A percentile compares a stretch with the other conserved stretches of the same genome.
Conservation (phyloP, 768 basidiomycete species). For the Serendipita sp. region DNA sequence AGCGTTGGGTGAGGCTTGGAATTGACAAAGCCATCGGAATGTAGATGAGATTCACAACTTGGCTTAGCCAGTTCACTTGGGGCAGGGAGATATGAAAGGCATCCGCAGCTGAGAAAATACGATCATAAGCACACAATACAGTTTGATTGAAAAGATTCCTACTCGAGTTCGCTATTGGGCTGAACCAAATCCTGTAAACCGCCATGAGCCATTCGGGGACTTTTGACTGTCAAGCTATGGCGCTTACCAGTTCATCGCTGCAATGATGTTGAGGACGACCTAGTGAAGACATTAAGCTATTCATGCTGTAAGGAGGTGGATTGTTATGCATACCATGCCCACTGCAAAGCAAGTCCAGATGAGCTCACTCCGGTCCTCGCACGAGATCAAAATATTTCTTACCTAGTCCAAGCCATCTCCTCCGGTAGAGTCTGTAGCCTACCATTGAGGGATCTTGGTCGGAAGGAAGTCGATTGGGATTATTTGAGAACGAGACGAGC, state of each 20-base stretch:
- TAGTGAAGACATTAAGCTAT: background rate
- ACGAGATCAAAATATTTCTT: background rate
- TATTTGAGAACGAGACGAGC: background rate
- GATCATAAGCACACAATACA: background rate
- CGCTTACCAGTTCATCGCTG: slow-evolving; percentile 43
- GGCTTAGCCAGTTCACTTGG: slow-evolving; percentile 71
- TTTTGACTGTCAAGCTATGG: background rate
- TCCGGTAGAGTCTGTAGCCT: background rate
- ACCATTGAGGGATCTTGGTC: background rate
- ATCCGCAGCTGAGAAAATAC: slow-evolving; percentile 22
- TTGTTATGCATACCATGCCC: background rate
- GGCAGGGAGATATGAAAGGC: slow-evolving; percentile 55
- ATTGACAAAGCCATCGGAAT: slow-evolving; percentile 45
- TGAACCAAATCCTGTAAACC: slow-evolving; percentile 49
- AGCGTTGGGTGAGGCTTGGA: slow-evolving; percentile 42
- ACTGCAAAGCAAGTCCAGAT: background rate
- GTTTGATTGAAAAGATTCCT: background rate
- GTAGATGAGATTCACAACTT: slow-evolving; percentile 45
- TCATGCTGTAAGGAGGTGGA: background rate
- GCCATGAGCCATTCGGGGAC: background rate
- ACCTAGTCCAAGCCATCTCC: background rate
- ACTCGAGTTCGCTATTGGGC: slow-evolving; percentile 53
- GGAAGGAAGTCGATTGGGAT: background rate
- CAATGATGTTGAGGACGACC: slow-evolving; percentile 41
- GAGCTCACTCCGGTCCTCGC: background rate